These are phyloP conservation scores for Aaosphaeria arxii DNA, from an alignment of 2,329 filamentous ascomycete species.

Conservation along the genomic window DNA sequence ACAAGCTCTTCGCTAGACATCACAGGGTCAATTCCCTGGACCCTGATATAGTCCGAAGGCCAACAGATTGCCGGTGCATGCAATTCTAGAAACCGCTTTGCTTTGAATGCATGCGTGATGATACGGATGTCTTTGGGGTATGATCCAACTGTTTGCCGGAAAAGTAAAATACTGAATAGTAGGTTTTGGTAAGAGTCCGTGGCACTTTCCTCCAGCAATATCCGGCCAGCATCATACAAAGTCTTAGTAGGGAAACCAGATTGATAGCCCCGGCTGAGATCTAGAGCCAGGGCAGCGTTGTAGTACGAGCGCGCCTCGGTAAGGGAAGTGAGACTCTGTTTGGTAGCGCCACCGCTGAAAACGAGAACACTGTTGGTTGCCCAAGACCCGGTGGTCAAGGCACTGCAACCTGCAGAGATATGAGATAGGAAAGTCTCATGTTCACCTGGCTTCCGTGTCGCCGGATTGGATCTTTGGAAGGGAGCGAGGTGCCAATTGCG, in stretches of 20 bases:
- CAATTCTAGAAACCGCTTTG: constrained; percentile 40
- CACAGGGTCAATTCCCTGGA: constrained; percentile 46
- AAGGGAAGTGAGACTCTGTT: constrained; percentile 20
- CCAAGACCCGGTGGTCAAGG: constrained; percentile 47
- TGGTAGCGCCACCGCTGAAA: constrained; percentile 65
- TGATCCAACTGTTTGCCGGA: constrained; percentile 35
- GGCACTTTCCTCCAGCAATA: constrained; percentile 66
- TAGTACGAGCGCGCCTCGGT: constrained; percentile 39
- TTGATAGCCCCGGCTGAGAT: constrained; percentile 17
- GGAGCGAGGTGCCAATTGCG: constrained; percentile 64
- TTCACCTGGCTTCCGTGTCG: constrained; percentile 57
- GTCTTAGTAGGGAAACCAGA: constrained; percentile 18
- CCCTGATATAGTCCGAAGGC: constrained; percentile 38
- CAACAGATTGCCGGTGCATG: constrained; percentile 43
- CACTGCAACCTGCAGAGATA: constrained; percentile 61
- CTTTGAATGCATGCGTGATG: constrained; percentile 49
- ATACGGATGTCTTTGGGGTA: constrained; percentile 43
- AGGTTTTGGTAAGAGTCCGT: constrained; percentile 87
- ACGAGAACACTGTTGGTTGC: constrained; percentile 52
- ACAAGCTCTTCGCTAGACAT: constrained; percentile 36
- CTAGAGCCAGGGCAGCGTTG: constrained; percentile 25
- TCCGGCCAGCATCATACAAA: constrained; percentile 38
- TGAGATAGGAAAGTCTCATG: constrained; percentile 78
- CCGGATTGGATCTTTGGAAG: constrained; percentile 58
- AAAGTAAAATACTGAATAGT: constrained; percentile 67